These are phyloP conservation scores for Rugosomyces carneus DNA, from an alignment of 1,284 basidiomycete genomes.

Conservation along the genomic window DNA sequence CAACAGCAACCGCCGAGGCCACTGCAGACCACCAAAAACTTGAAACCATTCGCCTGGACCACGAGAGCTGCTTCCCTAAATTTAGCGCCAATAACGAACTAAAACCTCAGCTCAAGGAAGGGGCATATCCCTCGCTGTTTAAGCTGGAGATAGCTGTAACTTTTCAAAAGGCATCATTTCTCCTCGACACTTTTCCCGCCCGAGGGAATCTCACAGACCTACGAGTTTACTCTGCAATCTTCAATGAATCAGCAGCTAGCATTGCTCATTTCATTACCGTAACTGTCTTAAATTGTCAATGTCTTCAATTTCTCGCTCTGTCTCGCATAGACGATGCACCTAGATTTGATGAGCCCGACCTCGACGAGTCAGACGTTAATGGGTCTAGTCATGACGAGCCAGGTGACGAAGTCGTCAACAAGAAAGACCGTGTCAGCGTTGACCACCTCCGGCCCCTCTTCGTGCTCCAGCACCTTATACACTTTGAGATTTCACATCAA, in stretches of 20 bases:
- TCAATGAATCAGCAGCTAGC: slow-evolving; percentile 33
- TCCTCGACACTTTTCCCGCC: slow-evolving; percentile 38
- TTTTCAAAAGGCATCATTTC: slow-evolving; percentile 37
- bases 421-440: slow-evolving; percentile 36
- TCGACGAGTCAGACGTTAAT: neutral
- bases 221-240: slow-evolving; percentile 44
- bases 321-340: slow-evolving; percentile 28
- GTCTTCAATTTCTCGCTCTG: slow-evolving; percentile 37
- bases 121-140: slow-evolving; percentile 48
- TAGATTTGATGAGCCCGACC: neutral
- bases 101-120: slow-evolving; percentile 35
- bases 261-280: slow-evolving; percentile 38
- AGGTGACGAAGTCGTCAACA: no score
- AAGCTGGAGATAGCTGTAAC: slow-evolving; percentile 44
- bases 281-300: slow-evolving; percentile 40
- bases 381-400: no score
- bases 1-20: slow-evolving; percentile 37
- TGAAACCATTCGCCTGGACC: slow-evolving; percentile 33
- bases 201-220: slow-evolving; percentile 44
- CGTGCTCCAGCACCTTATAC: slow-evolving; percentile 35
- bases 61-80: slow-evolving; percentile 31
- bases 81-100: slow-evolving; percentile 38
- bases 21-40: slow-evolving; percentile 43
- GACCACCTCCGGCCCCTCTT: slow-evolving; percentile 46
- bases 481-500: slow-evolving; percentile 48